Base-by-base conservation (phyloP, 169 alveolate species). In the Cryptosporidium andersoni region DNA sequence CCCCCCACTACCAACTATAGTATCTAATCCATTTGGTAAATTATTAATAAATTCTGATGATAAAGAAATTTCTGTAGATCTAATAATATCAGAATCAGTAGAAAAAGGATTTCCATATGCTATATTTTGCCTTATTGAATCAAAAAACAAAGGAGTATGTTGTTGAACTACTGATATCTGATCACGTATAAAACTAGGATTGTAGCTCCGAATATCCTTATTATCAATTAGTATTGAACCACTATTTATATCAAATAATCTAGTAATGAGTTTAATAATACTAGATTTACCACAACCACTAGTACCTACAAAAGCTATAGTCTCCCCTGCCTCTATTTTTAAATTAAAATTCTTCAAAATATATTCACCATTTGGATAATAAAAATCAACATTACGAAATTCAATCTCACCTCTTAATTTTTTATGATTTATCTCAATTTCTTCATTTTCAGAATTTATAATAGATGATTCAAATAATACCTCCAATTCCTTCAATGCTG, bases 71-170 rank as follows among this genome's bases (percentile, higher is more conserved):
- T 81, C 92, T 7, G 94, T 89, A 14, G 95, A 96, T 3, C 88
- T 68, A 63, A 90, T 90, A 66, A 96, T 94, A 64, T 96, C 98
- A 51, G 90, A 96, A 51, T 93, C 93, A 16, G 98, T 93, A 0
- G 97, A 98, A 42, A 58, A 58, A 7, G 66, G 90, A 66, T 90
- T 91, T 16, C 99, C 99, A 81, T 95, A 97, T 66, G 89, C 82
- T 25, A 97, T 80, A 85, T 97, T 97, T 80, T 95, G 96, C 56
- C 90, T 93, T 48, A 97, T 95, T 4, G 98, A 91, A 89, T 93
- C 97, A 53, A 95, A 95, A 64, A 96, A 96, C 60, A 97, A 90
- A 64, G 92, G 89, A 6, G 98, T 98, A 64, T 95, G 96, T 92
- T 97, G 98, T 49, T 95, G 95, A 2, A 96, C 94, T 48, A 94